These are phyloP conservation scores for Hermanozyma aechmeae DNA, from an alignment of 805 yeast genomes.

Conservation along the genomic window DNA sequence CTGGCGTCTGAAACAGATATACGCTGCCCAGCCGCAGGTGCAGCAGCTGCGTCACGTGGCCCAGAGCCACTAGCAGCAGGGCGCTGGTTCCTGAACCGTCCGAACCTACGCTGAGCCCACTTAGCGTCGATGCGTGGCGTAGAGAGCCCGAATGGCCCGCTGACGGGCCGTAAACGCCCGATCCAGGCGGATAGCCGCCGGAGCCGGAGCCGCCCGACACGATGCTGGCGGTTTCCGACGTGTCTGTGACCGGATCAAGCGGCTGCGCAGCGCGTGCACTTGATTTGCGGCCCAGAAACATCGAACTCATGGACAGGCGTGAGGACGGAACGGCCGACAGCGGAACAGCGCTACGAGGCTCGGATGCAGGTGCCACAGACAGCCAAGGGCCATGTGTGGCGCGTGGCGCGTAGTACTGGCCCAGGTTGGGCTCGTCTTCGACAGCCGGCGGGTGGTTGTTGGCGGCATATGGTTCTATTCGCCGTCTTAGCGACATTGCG, in stretches of 20 bases:
- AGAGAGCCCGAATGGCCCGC: conserved; percentile 24
- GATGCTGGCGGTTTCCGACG: conserved; percentile 3
- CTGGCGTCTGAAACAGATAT: conserved; percentile 22
- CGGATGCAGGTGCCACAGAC: conserved; percentile 7
- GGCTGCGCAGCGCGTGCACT: conserved; percentile 3
- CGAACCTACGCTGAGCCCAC: too few relatives aligned
- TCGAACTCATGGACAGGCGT: neutral
- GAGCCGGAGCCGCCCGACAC: conserved; percentile 2
- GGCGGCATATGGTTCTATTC: conserved; percentile 13
- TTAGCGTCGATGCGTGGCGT: conserved; percentile 33
- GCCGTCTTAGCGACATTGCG: conserved; percentile 12
- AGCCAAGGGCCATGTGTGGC: conserved; percentile 1
- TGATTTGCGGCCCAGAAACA: neutral
- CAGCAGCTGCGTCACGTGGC: too few relatives aligned
- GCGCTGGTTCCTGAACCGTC: too few relatives aligned
- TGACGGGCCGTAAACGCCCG: conserved; percentile 21
- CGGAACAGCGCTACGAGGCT: conserved; percentile 20
- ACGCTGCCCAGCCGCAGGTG: too few relatives aligned
- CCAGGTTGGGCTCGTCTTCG: conserved; percentile 2
- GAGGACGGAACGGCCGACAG: conserved; percentile 14
- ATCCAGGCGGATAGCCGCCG: conserved; percentile 9
- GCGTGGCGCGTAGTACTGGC: conserved; percentile 2
- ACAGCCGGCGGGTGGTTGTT: conserved; percentile 1
- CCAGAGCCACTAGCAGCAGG: too few relatives aligned
- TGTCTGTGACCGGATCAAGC: too few relatives aligned